Conservation (phyloP, 768 basidiomycete genomes). For the Boletus vermiculosoides region DNA sequence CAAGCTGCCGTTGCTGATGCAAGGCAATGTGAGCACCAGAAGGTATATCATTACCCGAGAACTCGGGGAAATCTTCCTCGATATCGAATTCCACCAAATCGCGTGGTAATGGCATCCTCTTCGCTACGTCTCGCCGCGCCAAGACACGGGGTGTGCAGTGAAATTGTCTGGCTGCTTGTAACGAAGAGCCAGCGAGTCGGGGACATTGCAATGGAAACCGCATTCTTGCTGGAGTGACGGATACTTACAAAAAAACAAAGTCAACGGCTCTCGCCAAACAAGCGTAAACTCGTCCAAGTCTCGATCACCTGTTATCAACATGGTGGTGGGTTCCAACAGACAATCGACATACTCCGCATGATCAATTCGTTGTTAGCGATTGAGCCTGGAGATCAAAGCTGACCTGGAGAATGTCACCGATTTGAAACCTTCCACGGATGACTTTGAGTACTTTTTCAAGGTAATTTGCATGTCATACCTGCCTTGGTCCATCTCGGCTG, state of each 20-base stretch:
- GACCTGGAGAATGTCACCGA: slow-evolving; percentile 78
- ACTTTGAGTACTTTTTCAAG: slow-evolving; percentile 82
- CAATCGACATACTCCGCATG: background rate
- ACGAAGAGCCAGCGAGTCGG: slow-evolving; percentile 12
- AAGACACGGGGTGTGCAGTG: slow-evolving; percentile 23
- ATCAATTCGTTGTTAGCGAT: slow-evolving; percentile 38
- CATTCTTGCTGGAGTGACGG: slow-evolving; percentile 16
- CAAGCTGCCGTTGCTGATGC: slow-evolving; percentile 66
- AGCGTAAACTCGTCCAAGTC: slow-evolving; percentile 18
- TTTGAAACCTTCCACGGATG: slow-evolving; percentile 59
- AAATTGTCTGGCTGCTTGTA: slow-evolving; percentile 18
- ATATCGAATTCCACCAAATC: slow-evolving; percentile 35
- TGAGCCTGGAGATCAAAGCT: slow-evolving; percentile 71
- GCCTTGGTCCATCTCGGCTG: background rate
- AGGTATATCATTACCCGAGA: slow-evolving; percentile 57
- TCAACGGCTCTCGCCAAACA: slow-evolving; percentile 22
- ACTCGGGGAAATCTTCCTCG: slow-evolving; percentile 35
- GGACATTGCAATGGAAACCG: slow-evolving; percentile 15
- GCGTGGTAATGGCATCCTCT: slow-evolving; percentile 39
- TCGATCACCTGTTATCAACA: slow-evolving; percentile 20
- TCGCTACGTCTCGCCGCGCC: slow-evolving; percentile 20
- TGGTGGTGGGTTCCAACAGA: slow-evolving; percentile 49
- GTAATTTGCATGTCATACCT: slow-evolving; percentile 34
- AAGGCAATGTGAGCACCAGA: slow-evolving; percentile 70
- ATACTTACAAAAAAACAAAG: background rate